These are phyloP conservation scores for Clarireedia monteithiana DNA, from an alignment of 2,329 filamentous ascomycete genomes.

Conservation along the genomic window DNA sequence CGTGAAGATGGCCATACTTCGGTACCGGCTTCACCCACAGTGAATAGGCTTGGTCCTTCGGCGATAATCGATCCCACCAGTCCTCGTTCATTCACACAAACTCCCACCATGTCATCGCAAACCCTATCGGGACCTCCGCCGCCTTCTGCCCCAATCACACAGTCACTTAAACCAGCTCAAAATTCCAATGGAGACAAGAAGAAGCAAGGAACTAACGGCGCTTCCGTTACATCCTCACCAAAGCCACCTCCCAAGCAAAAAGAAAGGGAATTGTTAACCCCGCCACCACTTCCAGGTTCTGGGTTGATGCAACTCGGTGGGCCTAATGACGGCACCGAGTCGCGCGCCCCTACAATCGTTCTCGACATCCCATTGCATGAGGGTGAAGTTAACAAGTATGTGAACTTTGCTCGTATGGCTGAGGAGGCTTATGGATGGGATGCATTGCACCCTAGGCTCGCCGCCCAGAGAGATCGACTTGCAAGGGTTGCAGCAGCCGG, in stretches of 20 bases:
- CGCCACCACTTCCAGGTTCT: conserved; percentile 52
- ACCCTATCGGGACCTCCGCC: background rate
- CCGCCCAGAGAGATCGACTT: conserved; percentile 80
- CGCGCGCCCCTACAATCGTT: conserved; percentile 66
- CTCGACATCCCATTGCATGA: conserved; percentile 68
- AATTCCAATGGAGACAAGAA: conserved; percentile 22
- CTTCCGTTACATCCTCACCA: conserved; percentile 43
- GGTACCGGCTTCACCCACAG: conserved; percentile 26
- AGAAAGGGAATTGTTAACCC: conserved; percentile 28
- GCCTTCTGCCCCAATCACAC: conserved; percentile 1
- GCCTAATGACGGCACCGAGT: conserved; percentile 46
- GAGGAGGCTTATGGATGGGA: conserved; percentile 94
- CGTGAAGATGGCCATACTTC: conserved; percentile 19
- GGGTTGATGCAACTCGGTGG: conserved; percentile 54
- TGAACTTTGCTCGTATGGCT: conserved; percentile 92
- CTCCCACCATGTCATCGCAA: conserved; percentile 1
- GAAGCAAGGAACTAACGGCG: conserved; percentile 35
- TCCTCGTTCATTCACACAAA: background rate
- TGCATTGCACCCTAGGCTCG: conserved; percentile 82
- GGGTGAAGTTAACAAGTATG: conserved; percentile 78
- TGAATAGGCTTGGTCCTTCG: conserved; percentile 22
- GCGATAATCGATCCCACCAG: conserved; percentile 2
- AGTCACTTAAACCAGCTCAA: background rate
- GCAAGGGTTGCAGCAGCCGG: conserved; percentile 82
- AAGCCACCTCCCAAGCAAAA: conserved; percentile 46